Evolutionary conservation across 306 rosid species (phyloP).

Genomic region (Gastrolobium bilobum): DNA sequence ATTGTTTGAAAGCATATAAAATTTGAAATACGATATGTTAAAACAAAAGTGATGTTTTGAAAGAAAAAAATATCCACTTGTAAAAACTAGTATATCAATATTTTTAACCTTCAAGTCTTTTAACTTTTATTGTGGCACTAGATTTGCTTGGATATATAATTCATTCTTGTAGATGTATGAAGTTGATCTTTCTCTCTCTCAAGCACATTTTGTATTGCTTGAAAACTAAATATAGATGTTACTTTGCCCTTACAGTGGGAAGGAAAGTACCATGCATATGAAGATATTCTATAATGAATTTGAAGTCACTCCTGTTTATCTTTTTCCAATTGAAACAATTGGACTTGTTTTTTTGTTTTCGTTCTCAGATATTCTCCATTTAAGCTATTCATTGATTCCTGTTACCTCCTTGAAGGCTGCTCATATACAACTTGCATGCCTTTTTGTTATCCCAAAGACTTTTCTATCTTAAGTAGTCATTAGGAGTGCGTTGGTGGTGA

Average conservation of each 20-base stretch:
- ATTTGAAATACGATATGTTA: background rate
- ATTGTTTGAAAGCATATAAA: background rate
- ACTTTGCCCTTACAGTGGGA: background rate
- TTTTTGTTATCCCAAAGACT: background rate
- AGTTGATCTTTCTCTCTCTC: background rate
- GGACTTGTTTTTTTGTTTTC: background rate
- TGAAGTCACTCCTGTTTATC: background rate
- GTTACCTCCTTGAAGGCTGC: background rate
- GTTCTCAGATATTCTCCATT: background rate
- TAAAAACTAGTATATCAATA: background rate
- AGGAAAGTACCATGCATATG: background rate
- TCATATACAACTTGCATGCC: background rate
- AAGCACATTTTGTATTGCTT: background rate
- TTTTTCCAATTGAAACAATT: no score
- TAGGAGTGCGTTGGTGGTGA: background rate
- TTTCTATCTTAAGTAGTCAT: background rate
- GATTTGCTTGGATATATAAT: constrained; percentile 2
- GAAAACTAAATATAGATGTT: background rate
- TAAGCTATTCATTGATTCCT: background rate
- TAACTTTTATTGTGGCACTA: background rate
- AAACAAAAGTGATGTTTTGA: background rate
- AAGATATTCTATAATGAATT: background rate
- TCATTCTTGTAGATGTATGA: constrained; percentile 7
- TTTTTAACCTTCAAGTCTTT: background rate
- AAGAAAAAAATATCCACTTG: background rate